These are phyloP conservation scores for Salix arbutifolia DNA, from an alignment of 345 rosid species.

Conservation along the genomic window DNA sequence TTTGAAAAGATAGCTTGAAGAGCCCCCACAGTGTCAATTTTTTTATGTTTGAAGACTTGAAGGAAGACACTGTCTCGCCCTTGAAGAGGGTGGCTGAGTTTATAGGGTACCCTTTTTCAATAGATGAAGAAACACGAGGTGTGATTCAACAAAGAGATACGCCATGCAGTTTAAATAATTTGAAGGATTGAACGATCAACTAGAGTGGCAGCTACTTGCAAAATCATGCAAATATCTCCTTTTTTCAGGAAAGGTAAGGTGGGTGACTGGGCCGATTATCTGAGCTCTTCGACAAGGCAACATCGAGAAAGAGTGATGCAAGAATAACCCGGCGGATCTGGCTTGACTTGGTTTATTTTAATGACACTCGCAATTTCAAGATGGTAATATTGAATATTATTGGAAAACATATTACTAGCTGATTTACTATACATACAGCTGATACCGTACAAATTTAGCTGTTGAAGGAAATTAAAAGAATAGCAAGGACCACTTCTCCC, in stretches of 20 bases:
- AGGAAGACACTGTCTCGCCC: not conserved
- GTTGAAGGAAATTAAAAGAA: too few species aligned
- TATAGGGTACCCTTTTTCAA: slow-evolving; percentile 15
- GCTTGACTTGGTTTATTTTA: slow-evolving; percentile 1
- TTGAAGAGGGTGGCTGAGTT: slow-evolving; percentile 4
- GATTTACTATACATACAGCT: too few species aligned
- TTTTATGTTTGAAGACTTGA: not conserved
- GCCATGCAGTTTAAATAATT: slow-evolving; percentile 17
- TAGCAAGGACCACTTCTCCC: too few species aligned
- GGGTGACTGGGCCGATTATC: slow-evolving; percentile 19
- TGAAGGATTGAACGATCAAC: slow-evolving; percentile 25
- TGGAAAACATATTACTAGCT: too few species aligned
- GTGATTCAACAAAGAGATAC: slow-evolving; percentile 1
- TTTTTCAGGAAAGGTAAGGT: slow-evolving; percentile 24
- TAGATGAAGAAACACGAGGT: slow-evolving; percentile 18
- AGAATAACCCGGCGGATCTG: slow-evolving; percentile 13
- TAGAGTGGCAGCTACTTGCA: not conserved
- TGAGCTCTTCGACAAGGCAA: slow-evolving; percentile 14
- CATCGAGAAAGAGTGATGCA: not conserved
- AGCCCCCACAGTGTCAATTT: not conserved
- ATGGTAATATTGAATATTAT: too few species aligned
- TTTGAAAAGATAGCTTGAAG: not conserved
- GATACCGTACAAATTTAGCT: too few species aligned
- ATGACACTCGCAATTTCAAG: too few species aligned
- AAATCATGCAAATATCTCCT: slow-evolving; percentile 1